Evolutionary conservation across 164 flowering plant species (phyloP).

Genomic region (Aristolochia californica): DNA sequence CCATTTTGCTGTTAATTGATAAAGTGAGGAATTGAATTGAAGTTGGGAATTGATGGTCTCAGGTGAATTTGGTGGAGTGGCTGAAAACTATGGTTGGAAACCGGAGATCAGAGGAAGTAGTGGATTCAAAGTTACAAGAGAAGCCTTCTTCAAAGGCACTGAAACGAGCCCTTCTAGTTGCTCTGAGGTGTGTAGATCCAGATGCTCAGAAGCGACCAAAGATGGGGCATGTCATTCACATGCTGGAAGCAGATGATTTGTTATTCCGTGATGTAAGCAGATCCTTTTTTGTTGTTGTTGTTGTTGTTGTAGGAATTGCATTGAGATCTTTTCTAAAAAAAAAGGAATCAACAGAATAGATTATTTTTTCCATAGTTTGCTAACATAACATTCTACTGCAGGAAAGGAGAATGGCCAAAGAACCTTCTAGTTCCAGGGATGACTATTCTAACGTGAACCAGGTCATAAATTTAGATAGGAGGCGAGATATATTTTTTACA

Average conservation of each 20-base stretch:
- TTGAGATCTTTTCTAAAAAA: neutral
- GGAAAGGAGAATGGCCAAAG: slow-evolving; percentile 39
- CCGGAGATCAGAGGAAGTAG: slow-evolving; percentile 65
- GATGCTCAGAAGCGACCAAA: slow-evolving; percentile 92
- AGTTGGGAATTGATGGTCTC: slow-evolving; percentile 8
- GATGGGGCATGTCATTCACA: slow-evolving; percentile 95
- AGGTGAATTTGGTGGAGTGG: slow-evolving; percentile 96
- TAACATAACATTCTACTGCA: slow-evolving; percentile 13
- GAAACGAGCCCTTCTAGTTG: slow-evolving; percentile 69
- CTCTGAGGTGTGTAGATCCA: slow-evolving; percentile 91
- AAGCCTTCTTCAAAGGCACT: slow-evolving; percentile 76
- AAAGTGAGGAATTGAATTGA: neutral
- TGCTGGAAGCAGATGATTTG: slow-evolving; percentile 90
- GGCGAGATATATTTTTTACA: slow-evolving; percentile 22
- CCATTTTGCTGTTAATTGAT: neutral
- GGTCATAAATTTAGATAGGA: slow-evolving; percentile 15
- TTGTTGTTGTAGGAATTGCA: too few species aligned
- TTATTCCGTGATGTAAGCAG: slow-evolving; percentile 51
- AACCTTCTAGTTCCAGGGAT: slow-evolving; percentile 20
- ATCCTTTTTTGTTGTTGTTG: neutral
- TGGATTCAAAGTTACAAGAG: slow-evolving; percentile 82
- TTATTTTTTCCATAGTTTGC: neutral
- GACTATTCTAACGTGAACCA: slow-evolving; percentile 20
- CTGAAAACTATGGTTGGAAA: slow-evolving; percentile 71
- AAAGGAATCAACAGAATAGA: neutral